phyloP scores from a whole-genome alignment of 208 protist genomes.

The Balamuthia mandrillaris region DNA sequence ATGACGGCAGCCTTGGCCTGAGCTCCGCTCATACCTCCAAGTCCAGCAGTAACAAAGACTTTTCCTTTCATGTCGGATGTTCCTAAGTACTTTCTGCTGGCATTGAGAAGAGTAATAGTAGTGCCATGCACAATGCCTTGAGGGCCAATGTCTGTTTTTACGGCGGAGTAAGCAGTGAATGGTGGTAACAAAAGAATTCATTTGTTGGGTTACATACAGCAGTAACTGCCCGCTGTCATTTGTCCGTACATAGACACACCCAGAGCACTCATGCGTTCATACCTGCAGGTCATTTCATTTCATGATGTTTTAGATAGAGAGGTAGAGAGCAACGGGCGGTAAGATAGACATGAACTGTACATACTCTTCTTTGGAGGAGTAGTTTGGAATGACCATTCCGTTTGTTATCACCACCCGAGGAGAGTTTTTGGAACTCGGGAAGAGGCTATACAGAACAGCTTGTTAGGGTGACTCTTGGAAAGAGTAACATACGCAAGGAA shows the following conservation, averaged over 20 bases:
- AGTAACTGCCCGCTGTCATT: slow-evolving; percentile 83
- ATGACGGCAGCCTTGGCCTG: slow-evolving; percentile 82
- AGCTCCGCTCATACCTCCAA: slow-evolving; percentile 83
- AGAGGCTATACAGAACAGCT: slow-evolving; percentile 75
- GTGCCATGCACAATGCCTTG: slow-evolving; percentile 86
- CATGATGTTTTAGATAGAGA: not conserved
- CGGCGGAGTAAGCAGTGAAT: not conserved
- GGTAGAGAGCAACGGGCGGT: not conserved
- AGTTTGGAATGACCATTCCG: slow-evolving; percentile 87
- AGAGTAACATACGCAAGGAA: too few species aligned
- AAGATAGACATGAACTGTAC: too few species aligned
- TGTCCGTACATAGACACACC: slow-evolving; percentile 82
- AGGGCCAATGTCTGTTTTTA: slow-evolving; percentile 72
- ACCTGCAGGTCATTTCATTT: slow-evolving; percentile 6
- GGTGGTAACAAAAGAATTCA: not conserved
- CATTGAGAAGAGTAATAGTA: slow-evolving; percentile 82
- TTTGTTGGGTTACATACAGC: slow-evolving; percentile 45
- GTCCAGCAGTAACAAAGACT: slow-evolving; percentile 75
- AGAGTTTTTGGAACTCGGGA: slow-evolving; percentile 68
- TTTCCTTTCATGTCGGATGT: slow-evolving; percentile 39
- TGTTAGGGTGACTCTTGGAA: too few species aligned
- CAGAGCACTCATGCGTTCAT: slow-evolving; percentile 68
- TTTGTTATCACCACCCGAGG: slow-evolving; percentile 83
- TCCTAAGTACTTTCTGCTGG: slow-evolving; percentile 78
- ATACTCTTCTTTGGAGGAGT: slow-evolving; percentile 73